Base-by-base conservation (phyloP, 2,329 filamentous ascomycete genomes). In the Capronia epimyces region DNA sequence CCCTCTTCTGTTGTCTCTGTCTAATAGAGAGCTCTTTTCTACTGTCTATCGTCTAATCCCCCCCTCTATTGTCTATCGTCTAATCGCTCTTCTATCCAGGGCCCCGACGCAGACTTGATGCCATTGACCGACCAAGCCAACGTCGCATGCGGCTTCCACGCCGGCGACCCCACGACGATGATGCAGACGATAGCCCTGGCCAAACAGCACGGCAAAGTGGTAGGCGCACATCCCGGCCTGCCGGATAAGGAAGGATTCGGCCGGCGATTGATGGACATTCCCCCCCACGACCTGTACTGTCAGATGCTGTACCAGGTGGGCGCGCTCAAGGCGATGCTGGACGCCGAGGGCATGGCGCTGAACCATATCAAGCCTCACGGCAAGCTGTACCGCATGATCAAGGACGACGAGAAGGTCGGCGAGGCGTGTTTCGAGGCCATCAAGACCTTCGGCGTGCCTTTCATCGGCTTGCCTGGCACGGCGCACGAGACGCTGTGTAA, bases 341-440 rank as follows among this genome's bases (percentile, higher is more conserved):
- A 78, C 25, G 74, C 73, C 0, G 80, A 82, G 57, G 72, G 70
- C 12, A 64, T 83, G 7, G 65, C 70, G 13, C 65, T 84, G 21
- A 72, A 80, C 58, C 82, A 84, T 57, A 75, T 84, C 36, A 84
- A 82, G 63, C 78, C 80, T 1, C 80, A 83, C 49, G 79, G 80
- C 3, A 73, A 78, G 20, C 68, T 83, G 75, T 9, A n/a, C n/a
- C n/a, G n/a, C n/a, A n/a, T 67, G n/a, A n/a, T n/a, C n/a, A n/a
- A n/a, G n/a, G n/a, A n/a, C n/a, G n/a, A n/a, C n/a, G n/a, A n/a
- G 43, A 74, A 75, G 10, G 67, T 74, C 2, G 76, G 75, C 24
- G 66, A 68, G 32, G 77, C 76, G 0, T 76, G 79, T 1, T 75
- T 77, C 60, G 63, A 64, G 12, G 76, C 71, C 2, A 71, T 79